Percentiles rank a stretch among this genome's conserved stretches.
These are phyloP conservation scores for Apium graveolens DNA, from an alignment of 129 eudicot genomes.

Conservation along the genomic window DNA sequence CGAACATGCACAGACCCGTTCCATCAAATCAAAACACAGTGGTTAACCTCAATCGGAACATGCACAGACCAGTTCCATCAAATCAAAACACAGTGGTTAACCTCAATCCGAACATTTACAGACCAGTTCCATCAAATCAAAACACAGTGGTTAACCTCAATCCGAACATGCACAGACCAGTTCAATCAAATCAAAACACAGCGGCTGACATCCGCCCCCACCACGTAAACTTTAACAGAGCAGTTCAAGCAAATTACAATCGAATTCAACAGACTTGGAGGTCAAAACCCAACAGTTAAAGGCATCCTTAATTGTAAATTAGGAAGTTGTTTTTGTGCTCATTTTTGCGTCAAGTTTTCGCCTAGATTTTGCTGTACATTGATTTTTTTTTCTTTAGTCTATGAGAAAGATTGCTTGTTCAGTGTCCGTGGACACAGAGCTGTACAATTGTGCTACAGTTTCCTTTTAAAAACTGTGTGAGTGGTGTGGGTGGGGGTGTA, in stretches of 20 bases:
- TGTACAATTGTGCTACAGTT: too few relatives aligned
- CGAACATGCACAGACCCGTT: too few relatives aligned
- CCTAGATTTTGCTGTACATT: not conserved
- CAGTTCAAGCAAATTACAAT: too few relatives aligned
- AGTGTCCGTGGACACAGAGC: too few relatives aligned
- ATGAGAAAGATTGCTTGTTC: not conserved
- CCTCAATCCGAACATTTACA: slow-evolving; percentile 11
- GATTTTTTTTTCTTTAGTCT: not conserved
- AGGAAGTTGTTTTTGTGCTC: not conserved
- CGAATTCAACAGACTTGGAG: too few relatives aligned
- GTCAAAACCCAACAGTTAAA: slow-evolving; percentile 16
- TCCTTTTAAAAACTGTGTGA: too few relatives aligned
- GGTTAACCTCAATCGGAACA: too few relatives aligned
- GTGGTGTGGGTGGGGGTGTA: too few relatives aligned
- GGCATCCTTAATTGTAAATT: not conserved
- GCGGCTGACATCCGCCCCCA: slow-evolving; percentile 17
- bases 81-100: too few relatives aligned
- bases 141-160: slow-evolving; percentile 20
- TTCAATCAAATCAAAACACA: slow-evolving; percentile 20
- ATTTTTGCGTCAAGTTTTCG: too few relatives aligned
- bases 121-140: slow-evolving; percentile 26
- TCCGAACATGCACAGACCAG: slow-evolving; percentile 19
- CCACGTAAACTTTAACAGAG: slow-evolving; percentile 18
- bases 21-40: too few relatives aligned
- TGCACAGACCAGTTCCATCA: too few relatives aligned